These are phyloP conservation scores for Aspergillus nanangensis DNA, from an alignment of 495 filamentous ascomycete species.

Conservation along the genomic window DNA sequence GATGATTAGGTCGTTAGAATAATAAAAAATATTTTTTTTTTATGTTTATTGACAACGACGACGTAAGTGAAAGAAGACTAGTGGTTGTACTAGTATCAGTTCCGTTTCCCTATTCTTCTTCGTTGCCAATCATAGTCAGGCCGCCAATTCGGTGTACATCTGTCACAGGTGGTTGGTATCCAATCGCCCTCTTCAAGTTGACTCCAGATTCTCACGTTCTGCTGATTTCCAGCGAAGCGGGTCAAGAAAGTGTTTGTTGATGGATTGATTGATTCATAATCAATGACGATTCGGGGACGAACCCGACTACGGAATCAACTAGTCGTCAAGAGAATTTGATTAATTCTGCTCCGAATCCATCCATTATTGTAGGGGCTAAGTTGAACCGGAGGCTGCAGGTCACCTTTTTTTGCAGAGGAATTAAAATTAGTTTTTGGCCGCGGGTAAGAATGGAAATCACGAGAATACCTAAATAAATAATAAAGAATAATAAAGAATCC, in stretches of 20 bases:
- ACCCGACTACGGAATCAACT: too few relatives aligned
- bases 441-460: neutral
- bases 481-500: neutral
- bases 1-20: neutral
- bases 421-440: neutral
- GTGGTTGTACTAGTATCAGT: constrained; percentile 16
- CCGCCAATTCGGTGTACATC: neutral
- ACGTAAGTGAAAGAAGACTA: constrained; percentile 11
- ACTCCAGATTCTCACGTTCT: too few relatives aligned
- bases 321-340: too few relatives aligned
- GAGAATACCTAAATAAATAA: neutral
- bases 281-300: too few relatives aligned
- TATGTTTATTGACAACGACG: neutral
- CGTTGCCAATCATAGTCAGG: neutral
- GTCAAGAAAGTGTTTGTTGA: too few relatives aligned
- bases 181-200: neutral
- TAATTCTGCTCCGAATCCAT: neutral
- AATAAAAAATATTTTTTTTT: neutral
- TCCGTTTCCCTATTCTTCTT: constrained; percentile 21
- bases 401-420: neutral
- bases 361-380: neutral
- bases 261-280: too few relatives aligned
- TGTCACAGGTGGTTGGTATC: neutral
- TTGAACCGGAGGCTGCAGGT: neutral
- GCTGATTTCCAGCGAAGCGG: too few relatives aligned